Conservation (phyloP, 2,329 filamentous ascomycete species). For the Fusarium circinatum region DNA sequence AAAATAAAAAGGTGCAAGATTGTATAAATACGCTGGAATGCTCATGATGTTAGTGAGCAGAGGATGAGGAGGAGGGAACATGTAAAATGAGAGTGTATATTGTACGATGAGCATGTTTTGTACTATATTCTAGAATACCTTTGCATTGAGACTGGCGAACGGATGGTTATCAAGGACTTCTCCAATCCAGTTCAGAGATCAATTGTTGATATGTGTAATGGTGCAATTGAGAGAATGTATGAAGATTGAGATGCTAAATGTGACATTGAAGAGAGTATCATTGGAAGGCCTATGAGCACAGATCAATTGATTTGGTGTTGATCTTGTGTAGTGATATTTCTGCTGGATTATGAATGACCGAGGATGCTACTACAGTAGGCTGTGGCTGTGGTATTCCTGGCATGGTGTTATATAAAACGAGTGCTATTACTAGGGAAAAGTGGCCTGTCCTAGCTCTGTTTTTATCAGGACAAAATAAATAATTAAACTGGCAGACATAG, state of each 20-base stretch:
- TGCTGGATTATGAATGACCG: too few species aligned
- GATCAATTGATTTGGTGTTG: background rate
- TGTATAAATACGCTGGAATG: background rate
- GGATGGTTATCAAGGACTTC: constrained; percentile 33
- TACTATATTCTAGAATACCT: constrained; percentile 42
- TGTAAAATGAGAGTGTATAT: constrained; percentile 43
- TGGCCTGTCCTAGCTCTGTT: background rate
- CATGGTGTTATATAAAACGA: background rate
- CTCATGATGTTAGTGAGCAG: background rate
- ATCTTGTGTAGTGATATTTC: background rate
- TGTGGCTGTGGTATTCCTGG: background rate
- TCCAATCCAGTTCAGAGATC: constrained; percentile 28
- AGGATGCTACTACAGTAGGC: background rate
- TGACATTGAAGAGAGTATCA: background rate
- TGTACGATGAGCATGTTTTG: constrained; percentile 45
- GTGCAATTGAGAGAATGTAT: background rate
- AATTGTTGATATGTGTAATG: background rate
- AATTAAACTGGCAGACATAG: background rate
- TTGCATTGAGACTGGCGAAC: constrained; percentile 39
- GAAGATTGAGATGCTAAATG: too few species aligned
- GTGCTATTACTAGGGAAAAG: background rate
- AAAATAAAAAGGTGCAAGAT: constrained; percentile 14
- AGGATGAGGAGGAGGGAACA: constrained; percentile 2
- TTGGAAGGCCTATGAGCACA: too few species aligned
- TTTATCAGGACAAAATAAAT: background rate